phyloP scores from a whole-genome alignment of 2,329 filamentous ascomycete species.

The Aspergillus sp. region DNA sequence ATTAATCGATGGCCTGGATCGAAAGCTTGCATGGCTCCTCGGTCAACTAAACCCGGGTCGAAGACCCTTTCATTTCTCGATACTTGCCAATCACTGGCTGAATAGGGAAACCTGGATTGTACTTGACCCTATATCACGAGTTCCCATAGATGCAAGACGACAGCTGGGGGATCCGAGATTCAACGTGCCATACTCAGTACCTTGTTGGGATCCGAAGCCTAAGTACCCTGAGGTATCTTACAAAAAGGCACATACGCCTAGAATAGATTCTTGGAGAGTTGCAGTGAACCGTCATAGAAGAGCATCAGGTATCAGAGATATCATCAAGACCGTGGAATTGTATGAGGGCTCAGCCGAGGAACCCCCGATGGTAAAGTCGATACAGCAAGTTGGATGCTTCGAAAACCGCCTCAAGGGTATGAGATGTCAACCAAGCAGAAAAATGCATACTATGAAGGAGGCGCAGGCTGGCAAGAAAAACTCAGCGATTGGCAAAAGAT shows the following conservation, averaged over 20 bases:
- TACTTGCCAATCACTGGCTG: conserved; percentile 40
- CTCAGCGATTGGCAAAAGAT: conserved; percentile 36
- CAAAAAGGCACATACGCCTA: conserved; percentile 19
- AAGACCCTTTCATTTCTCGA: conserved; percentile 35
- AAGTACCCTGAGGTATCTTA: conserved; percentile 21
- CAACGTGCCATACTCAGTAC: conserved; percentile 24
- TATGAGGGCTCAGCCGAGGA: conserved; percentile 34
- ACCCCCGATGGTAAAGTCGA: conserved; percentile 36
- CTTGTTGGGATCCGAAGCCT: conserved; percentile 11
- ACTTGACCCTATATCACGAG: conserved; percentile 33
- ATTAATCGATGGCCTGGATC: conserved; percentile 29
- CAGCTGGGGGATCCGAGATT: conserved; percentile 32
- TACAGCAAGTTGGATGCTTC: conserved; percentile 36
- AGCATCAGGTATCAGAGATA: conserved; percentile 22
- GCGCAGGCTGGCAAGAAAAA: conserved; percentile 35
- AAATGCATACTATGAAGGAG: conserved; percentile 36
- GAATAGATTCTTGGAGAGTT: conserved; percentile 35
- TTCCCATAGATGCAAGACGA: conserved; percentile 25
- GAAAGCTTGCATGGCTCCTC: conserved; percentile 34
- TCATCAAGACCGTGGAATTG: conserved; percentile 25
- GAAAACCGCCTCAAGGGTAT: conserved; percentile 35
- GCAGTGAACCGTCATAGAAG: conserved; percentile 31
- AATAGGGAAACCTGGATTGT: conserved; percentile 37
- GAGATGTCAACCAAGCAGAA: conserved; percentile 30
- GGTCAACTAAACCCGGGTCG: conserved; percentile 34